These are phyloP conservation scores for Thermothielavioides terrestris DNA, from an alignment of 495 filamentous ascomycete species.

Conservation along the genomic window DNA sequence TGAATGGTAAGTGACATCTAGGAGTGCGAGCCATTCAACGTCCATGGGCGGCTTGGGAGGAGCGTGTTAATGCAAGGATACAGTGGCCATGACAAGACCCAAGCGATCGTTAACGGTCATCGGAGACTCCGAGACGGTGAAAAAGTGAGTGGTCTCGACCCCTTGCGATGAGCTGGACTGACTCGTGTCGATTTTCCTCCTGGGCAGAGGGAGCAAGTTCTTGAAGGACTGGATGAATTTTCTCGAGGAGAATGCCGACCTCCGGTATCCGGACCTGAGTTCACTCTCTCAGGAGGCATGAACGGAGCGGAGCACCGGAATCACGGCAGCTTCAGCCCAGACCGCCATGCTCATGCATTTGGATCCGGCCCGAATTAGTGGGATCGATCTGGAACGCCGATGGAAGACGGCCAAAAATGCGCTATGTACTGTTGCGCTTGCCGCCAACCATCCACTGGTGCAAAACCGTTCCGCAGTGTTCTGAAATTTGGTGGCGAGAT, in stretches of 20 bases:
- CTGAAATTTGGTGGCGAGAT: background rate
- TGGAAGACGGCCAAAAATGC: background rate
- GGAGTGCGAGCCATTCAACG: background rate
- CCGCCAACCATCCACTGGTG: background rate
- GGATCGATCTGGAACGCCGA: background rate
- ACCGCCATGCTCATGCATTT: background rate
- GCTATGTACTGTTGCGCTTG: background rate
- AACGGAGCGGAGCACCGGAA: constrained; percentile 5
- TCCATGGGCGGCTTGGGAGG: background rate
- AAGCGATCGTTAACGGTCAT: constrained; percentile 84
- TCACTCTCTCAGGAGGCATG: constrained; percentile 36
- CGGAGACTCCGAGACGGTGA: constrained; percentile 88
- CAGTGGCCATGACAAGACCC: constrained; percentile 92
- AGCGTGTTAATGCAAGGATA: constrained; percentile 14
- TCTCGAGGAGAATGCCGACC: constrained; percentile 74
- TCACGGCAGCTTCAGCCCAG: background rate
- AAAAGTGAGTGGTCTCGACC: constrained; percentile 48
- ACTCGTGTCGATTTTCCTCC: constrained; percentile 2
- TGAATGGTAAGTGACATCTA: constrained; percentile 62
- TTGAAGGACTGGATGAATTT: constrained; percentile 84
- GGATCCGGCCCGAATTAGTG: constrained; percentile 1
- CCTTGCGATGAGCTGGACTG: constrained; percentile 3
- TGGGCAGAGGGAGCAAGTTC: constrained; percentile 63
- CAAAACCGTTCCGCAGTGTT: background rate
- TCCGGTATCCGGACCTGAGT: constrained; percentile 69